phyloP scores from a whole-genome alignment of 306 rosid species.

The Cucumis melo region DNA sequence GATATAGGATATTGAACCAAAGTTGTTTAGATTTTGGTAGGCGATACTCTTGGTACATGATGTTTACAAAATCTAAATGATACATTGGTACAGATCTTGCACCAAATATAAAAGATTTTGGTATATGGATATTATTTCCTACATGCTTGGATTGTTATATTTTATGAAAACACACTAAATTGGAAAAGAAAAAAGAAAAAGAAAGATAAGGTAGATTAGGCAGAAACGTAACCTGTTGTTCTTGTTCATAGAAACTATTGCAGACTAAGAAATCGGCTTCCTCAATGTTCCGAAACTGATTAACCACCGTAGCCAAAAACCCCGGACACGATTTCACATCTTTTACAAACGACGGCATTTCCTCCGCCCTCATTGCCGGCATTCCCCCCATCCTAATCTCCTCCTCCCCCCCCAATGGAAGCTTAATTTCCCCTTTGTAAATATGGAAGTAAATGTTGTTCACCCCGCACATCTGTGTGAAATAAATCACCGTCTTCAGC shows the following conservation, averaged over 20 bases:
- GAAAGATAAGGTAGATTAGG: too few species aligned
- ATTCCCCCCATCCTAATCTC: background rate
- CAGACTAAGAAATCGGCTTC: conserved; percentile 9
- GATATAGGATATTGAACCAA: too few species aligned
- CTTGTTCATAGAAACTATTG: conserved; percentile 12
- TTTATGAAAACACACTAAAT: too few species aligned
- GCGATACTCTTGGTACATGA: too few species aligned
- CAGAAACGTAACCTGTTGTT: background rate
- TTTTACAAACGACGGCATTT: conserved; percentile 9
- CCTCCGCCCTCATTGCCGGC: background rate
- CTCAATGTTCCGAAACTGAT: conserved; percentile 5
- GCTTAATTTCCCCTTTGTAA: background rate
- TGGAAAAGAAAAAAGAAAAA: too few species aligned
- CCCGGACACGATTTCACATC: background rate
- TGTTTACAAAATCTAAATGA: too few species aligned
- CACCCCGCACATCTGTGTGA: background rate
- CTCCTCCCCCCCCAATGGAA: background rate
- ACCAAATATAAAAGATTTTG: too few species aligned
- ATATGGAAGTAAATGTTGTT: background rate
- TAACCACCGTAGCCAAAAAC: background rate
- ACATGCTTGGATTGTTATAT: too few species aligned
- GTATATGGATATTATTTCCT: too few species aligned
- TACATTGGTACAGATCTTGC: too few species aligned
- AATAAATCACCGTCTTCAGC: background rate
- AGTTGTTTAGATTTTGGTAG: too few species aligned